A percentile compares a stretch with the other conserved stretches of the same genome.
phyloP scores from a whole-genome alignment of 345 rosid species.

The Raphanus sativus region DNA sequence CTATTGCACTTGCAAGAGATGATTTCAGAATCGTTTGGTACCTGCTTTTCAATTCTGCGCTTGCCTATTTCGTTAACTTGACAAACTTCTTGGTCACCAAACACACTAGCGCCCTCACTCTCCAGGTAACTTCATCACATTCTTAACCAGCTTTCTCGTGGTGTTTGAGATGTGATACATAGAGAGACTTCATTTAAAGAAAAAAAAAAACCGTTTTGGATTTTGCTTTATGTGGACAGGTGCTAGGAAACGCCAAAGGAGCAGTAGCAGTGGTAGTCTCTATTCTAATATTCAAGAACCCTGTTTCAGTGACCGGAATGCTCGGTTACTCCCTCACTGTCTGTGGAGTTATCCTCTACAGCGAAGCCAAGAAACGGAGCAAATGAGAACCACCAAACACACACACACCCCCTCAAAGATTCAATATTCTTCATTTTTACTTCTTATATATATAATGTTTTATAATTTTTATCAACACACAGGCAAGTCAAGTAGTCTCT shows the following conservation, averaged over 20 bases:
- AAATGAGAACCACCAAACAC: slow-evolving; percentile 45
- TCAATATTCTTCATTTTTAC: slow-evolving; percentile 22
- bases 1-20: slow-evolving; percentile 94
- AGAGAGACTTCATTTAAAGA: neutral
- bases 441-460: slow-evolving; percentile 37
- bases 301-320: slow-evolving; percentile 98
- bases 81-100: slow-evolving; percentile 98
- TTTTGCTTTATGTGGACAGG: slow-evolving; percentile 48
- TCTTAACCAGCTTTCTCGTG: neutral
- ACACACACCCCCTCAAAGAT: neutral
- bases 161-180: neutral
- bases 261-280: slow-evolving; percentile 98
- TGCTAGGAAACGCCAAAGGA: slow-evolving; percentile 98
- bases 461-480: slow-evolving; percentile 22
- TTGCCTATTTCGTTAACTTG: slow-evolving; percentile 93
- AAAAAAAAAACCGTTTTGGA: neutral
- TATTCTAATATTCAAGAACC: slow-evolving; percentile 90
- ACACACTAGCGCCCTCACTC: slow-evolving; percentile 95
- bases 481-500: slow-evolving; percentile 39
- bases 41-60: slow-evolving; percentile 88
- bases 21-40: slow-evolving; percentile 88
- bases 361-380: slow-evolving; percentile 96
- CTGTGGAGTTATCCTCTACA: slow-evolving; percentile 86
- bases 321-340: slow-evolving; percentile 93
- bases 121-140: slow-evolving; percentile 64